These are phyloP conservation scores for Colletotrichum nymphaeae DNA, from an alignment of 2,329 filamentous ascomycete species.

Conservation along the genomic window DNA sequence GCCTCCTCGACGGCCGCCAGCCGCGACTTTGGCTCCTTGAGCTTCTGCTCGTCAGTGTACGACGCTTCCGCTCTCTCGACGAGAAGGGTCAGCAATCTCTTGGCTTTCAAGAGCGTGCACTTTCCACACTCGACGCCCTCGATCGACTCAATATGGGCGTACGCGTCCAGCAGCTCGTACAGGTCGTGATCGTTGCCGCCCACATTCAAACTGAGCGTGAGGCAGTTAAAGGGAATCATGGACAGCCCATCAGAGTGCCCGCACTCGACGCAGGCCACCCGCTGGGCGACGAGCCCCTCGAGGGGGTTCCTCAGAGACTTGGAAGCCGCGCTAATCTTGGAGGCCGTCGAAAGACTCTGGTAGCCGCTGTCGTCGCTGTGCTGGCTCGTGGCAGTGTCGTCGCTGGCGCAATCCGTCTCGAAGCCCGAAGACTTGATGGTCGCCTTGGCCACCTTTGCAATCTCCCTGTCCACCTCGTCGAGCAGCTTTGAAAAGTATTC, in stretches of 20 bases:
- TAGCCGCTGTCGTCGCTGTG: slow-evolving; percentile 70
- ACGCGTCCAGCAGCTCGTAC: slow-evolving; percentile 83
- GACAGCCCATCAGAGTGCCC: slow-evolving; percentile 89
- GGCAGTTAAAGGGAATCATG: slow-evolving; percentile 92
- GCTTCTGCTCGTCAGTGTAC: slow-evolving; percentile 56
- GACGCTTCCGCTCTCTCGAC: slow-evolving; percentile 52
- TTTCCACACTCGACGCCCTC: slow-evolving; percentile 91
- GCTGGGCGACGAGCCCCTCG: slow-evolving; percentile 87
- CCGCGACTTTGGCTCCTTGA: slow-evolving; percentile 64
- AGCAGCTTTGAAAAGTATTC: slow-evolving; percentile 95
- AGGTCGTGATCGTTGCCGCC: slow-evolving; percentile 74
- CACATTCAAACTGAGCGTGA: slow-evolving; percentile 84
- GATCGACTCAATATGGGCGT: slow-evolving; percentile 86
- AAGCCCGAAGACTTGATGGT: slow-evolving; percentile 50
- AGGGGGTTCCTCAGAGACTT: slow-evolving; percentile 76
- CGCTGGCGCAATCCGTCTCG: slow-evolving; percentile 50
- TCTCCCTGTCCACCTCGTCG: slow-evolving; percentile 85
- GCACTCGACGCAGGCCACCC: slow-evolving; percentile 87
- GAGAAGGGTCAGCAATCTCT: slow-evolving; percentile 59
- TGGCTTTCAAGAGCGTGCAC: slow-evolving; percentile 79
- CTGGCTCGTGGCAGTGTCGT: slow-evolving; percentile 58
- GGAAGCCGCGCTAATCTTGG: slow-evolving; percentile 44
- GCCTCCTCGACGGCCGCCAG: slow-evolving; percentile 76
- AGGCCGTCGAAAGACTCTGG: slow-evolving; percentile 55
- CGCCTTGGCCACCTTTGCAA: slow-evolving; percentile 60